Evolutionary conservation across 2,329 filamentous ascomycete species (phyloP), one percentile per base, ranked within the genome.

Genomic region (Colletotrichum horii): DNA sequence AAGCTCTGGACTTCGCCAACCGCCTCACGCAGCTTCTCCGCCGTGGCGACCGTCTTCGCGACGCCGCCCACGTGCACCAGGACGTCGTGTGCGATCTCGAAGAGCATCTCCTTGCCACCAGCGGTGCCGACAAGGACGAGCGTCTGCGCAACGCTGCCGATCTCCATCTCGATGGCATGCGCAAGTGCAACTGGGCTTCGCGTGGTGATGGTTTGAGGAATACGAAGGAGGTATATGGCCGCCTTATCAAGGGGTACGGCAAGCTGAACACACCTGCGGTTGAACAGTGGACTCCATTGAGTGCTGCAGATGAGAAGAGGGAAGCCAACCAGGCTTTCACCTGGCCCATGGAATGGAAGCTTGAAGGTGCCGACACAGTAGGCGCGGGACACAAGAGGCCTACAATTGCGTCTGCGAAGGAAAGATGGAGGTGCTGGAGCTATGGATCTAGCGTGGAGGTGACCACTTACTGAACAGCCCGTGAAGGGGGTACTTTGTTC

Each of bases 31-130:
- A 79, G 16, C 79, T 84, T 26, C 80, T 82, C 24, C 56, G 78
- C 4, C 77, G 80, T 26, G 79, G 78, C 24, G 67, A 77, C 14
- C 81, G 81, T 9, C 64, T 79, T 12, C 79, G 80, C 14, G 81
- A 82, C 11, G 81, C 82, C 24, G 80, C 80, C 52, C 77, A 68
- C 22, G 76, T 84, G 32, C 81, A 83, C 68, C 79, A 81, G 67
- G 78, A 80, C 32, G 79, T 83, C 5, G 77, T 83, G 58, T 73
- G 76, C n/a, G 79, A 80, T 43, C 70, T 80, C 2, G 78, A 78
- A 43, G 77, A 78, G 56, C 77, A 78, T 38, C 68, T 73, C 9
- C 24, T 60, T 36, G 55, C 58, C n/a, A 58, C 22, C 11, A 62
- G 69, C 34, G 70, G 61, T 24, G 71, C 71, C 15, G 55, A 73